Evolutionary conservation across 2,329 filamentous ascomycete genomes (phyloP).

Genomic region (Sporothrix phasma): DNA sequence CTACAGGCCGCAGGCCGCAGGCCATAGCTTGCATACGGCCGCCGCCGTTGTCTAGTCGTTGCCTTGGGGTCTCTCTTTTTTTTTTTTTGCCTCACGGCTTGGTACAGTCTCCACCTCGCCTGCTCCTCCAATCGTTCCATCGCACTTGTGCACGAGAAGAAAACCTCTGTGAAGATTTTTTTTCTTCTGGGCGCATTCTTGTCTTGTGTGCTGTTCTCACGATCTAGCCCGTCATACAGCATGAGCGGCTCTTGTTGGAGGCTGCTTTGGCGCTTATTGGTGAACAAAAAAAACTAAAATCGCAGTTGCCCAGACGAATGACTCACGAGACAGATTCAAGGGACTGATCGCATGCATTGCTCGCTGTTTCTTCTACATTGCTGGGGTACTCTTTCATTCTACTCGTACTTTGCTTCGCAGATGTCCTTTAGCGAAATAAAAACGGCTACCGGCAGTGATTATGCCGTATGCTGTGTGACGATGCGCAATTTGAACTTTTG

Average conservation of each 20-base stretch:
- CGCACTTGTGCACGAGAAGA: conserved; percentile 2
- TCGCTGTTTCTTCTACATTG: neutral
- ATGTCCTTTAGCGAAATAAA: neutral
- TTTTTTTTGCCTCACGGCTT: too few relatives aligned
- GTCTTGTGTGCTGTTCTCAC: neutral
- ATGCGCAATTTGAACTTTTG: neutral
- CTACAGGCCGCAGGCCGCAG: too few relatives aligned
- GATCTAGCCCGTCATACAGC: neutral
- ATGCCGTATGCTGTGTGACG: neutral
- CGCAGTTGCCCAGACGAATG: neutral
- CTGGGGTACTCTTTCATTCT: too few relatives aligned
- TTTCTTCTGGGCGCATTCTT: neutral
- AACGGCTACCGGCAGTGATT: neutral
- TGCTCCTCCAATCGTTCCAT: neutral
- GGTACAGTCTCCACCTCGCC: neutral
- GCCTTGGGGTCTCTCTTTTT: too few relatives aligned
- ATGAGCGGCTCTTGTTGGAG: neutral
- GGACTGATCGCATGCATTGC: neutral
- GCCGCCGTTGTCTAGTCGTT: neutral
- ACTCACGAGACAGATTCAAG: neutral
- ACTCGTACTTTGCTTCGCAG: too few relatives aligned
- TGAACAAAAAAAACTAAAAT: neutral
- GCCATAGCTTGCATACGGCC: neutral
- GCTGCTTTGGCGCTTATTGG: neutral
- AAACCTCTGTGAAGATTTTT: conserved; percentile 8